A percentile compares a stretch with the other conserved stretches of the same genome.
These are phyloP conservation scores for Nitzschia sp. DNA, from an alignment of 108 stramenopile genomes.

Conservation along the genomic window DNA sequence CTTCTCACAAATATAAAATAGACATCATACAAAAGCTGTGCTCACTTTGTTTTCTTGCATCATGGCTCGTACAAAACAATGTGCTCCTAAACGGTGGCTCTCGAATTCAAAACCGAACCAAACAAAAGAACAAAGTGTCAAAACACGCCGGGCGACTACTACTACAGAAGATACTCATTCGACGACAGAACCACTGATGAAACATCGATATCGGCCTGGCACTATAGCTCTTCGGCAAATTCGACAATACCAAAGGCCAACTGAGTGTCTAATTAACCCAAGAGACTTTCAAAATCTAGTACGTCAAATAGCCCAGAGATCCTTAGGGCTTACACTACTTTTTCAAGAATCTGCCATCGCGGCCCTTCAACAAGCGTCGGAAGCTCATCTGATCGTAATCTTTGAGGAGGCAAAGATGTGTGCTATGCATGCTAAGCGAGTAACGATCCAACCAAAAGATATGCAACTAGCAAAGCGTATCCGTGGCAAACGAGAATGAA, in stretches of 20 bases:
- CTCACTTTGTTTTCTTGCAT: too few relatives aligned
- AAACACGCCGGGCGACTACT: too few relatives aligned
- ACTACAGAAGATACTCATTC: too few relatives aligned
- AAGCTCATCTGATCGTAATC: slow-evolving; percentile 79
- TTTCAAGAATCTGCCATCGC: slow-evolving; percentile 89
- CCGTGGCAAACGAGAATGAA: slow-evolving; percentile 70
- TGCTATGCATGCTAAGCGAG: slow-evolving; percentile 90
- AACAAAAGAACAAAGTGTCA: too few relatives aligned
- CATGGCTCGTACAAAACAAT: too few relatives aligned
- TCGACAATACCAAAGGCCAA: slow-evolving; percentile 90
- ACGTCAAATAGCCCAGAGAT: slow-evolving; percentile 78
- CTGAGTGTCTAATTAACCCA: slow-evolving; percentile 90
- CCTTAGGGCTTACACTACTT: slow-evolving; percentile 85
- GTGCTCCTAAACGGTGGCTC: too few relatives aligned
- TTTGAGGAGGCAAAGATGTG: slow-evolving; percentile 93
- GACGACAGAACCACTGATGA: too few relatives aligned
- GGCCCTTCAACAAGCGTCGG: slow-evolving; percentile 90
- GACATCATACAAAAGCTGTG: too few relatives aligned
- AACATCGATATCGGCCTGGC: too few relatives aligned
- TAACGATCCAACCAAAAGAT: slow-evolving; percentile 87
- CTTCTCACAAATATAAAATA: too few relatives aligned
- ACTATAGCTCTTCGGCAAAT: slow-evolving; percentile 94
- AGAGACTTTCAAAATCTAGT: slow-evolving; percentile 91
- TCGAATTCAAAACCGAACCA: too few relatives aligned
- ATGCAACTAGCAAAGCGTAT: slow-evolving; percentile 60